Evolutionary conservation across 768 basidiomycete genomes (phyloP).

Genomic region (Mycena capillaripes): DNA sequence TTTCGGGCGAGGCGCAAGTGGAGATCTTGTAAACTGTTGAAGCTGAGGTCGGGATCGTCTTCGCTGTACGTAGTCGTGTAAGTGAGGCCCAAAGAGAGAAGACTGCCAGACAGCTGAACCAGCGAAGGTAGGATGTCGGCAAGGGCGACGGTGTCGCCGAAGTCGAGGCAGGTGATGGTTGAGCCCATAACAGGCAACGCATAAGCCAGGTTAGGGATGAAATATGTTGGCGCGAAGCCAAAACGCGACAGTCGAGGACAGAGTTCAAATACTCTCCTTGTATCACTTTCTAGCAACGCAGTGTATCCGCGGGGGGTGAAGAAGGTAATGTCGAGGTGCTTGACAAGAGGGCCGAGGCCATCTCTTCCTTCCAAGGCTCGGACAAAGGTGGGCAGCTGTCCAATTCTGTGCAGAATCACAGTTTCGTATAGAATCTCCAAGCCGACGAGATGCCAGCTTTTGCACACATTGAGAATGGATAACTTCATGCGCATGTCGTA

Average conservation of each 20-base stretch:
- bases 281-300: background rate
- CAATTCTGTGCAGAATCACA: conserved; percentile 20
- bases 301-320: conserved; percentile 24
- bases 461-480: conserved; percentile 28
- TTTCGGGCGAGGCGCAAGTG: background rate
- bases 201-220: background rate
- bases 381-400: conserved; percentile 22
- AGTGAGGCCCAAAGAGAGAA: background rate
- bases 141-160: background rate
- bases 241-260: conserved; percentile 14
- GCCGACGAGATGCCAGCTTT: conserved; percentile 24
- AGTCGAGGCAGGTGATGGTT: conserved; percentile 3
- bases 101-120: background rate
- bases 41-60: background rate
- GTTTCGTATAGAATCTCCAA: conserved; percentile 31
- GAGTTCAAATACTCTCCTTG: conserved; percentile 13
- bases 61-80: background rate
- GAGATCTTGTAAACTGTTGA: background rate
- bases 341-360: conserved; percentile 28
- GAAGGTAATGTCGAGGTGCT: conserved; percentile 17
- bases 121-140: background rate
- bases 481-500: conserved; percentile 12
- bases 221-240: background rate
- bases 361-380: conserved; percentile 12
- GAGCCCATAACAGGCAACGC: background rate